Conservation (phyloP, 306 rosid genomes). For the Cicer yamashitae region DNA sequence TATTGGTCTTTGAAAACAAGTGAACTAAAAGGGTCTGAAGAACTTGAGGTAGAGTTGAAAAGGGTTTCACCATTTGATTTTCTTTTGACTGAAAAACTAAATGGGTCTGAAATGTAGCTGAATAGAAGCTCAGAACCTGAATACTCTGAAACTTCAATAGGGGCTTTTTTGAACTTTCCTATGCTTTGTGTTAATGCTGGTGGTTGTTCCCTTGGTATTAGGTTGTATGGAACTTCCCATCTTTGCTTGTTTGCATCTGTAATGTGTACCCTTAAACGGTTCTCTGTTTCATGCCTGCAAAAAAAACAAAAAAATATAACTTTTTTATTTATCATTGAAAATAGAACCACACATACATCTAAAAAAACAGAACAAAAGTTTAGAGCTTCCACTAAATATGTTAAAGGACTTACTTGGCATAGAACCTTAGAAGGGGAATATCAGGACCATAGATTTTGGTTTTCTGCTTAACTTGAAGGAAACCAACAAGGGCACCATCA, state of each 20-base stretch:
- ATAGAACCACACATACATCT: background rate
- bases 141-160: slow-evolving; percentile 61
- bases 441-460: slow-evolving; percentile 80
- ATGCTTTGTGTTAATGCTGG: slow-evolving; percentile 57
- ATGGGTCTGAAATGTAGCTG: slow-evolving; percentile 80
- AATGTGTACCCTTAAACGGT: slow-evolving; percentile 88
- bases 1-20: slow-evolving; percentile 93
- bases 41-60: slow-evolving; percentile 61
- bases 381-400: background rate
- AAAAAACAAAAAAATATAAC: background rate
- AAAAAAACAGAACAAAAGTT: too few relatives aligned
- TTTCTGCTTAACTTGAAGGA: slow-evolving; percentile 61
- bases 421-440: slow-evolving; percentile 74
- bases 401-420: slow-evolving; percentile 63
- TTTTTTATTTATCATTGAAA: background rate
- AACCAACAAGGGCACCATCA: slow-evolving; percentile 75
- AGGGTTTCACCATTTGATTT: slow-evolving; percentile 80
- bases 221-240: slow-evolving; percentile 94
- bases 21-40: slow-evolving; percentile 61
- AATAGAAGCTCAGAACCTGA: slow-evolving; percentile 68
- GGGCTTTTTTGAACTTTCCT: slow-evolving; percentile 52
- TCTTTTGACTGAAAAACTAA: slow-evolving; percentile 74
- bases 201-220: slow-evolving; percentile 76
- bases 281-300: slow-evolving; percentile 75
- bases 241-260: slow-evolving; percentile 79